Evolutionary conservation across 2,329 filamentous ascomycete species (phyloP), one percentile per base, ranked within the genome.

Genomic region (Paecilomyces sp.): DNA sequence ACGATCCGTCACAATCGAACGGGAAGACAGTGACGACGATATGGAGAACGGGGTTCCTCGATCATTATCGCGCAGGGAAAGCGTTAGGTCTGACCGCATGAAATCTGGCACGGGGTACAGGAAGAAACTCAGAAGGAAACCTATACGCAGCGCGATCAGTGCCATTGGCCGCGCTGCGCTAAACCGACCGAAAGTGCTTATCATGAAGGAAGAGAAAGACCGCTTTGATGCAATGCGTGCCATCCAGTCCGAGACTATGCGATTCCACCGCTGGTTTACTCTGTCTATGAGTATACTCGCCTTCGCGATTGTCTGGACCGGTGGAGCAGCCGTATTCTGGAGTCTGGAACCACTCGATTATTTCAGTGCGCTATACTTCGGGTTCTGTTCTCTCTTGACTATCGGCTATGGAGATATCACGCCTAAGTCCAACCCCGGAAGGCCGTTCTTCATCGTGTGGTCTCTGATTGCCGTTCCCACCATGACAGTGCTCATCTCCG

Each of bases 361-460:
- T 69, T 96, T 93, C 66, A 80, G 92, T 59, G 84, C 87, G 0
- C 81, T 97, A 52, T 96, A 96, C 74, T 95, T 96, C 70, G 87
- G 87, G 65, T 97, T 94, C 72, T 86, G 91, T 34, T 88, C 87
- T 2, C 83, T 96, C 25, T 80, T 92, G 1, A 96, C 92, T 0
- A 90, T 96, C 41, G 92, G 92, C 0, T 96, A 96, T 66, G 92
- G 92, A 3, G 91, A 96, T 64, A 74, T 88, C 4, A 85, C 87
- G 1, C 91, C 91, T 0, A 79, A 86, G n/a, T 90, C 88, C 1
- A 92, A 92, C 63, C 83, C 87, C 0, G 91, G 90, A 1, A 87
- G 90, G 58, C 85, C 90, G 0, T 96, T 96, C 72, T 97, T 96
- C 67, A 90, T 97, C n/a, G 87, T 96, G 59, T 97, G 92, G 92